phyloP scores from a whole-genome alignment of 257 asterid genomes.

The Solanum ossicruentum region DNA sequence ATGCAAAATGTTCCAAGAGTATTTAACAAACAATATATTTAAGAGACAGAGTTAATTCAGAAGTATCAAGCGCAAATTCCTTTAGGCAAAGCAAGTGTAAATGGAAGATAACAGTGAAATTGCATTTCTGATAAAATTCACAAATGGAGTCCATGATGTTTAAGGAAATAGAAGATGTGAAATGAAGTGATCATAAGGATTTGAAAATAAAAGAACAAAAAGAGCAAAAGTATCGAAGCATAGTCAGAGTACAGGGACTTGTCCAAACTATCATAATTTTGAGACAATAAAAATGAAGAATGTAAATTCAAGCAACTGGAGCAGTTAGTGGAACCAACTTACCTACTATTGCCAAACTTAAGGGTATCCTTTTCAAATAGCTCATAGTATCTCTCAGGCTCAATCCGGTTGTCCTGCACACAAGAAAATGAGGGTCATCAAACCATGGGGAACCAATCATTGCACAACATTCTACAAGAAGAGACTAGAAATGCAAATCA shows the following conservation, averaged over 20 bases:
- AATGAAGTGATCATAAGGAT: neutral
- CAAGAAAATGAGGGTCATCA: neutral
- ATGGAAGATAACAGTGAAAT: neutral
- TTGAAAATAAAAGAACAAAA: neutral
- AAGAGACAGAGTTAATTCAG: neutral
- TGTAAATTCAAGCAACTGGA: neutral
- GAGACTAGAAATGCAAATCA: neutral
- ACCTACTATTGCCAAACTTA: conserved; percentile 98
- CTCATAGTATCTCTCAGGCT: conserved; percentile 80
- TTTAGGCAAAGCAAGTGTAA: neutral
- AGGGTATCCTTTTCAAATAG: conserved; percentile 78
- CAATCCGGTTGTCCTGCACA: conserved; percentile 65
- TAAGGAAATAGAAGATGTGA: neutral
- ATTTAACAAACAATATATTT: neutral
- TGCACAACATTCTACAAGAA: neutral
- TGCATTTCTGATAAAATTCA: neutral
- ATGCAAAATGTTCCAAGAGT: neutral
- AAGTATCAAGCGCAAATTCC: neutral
- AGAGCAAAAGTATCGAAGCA: neutral
- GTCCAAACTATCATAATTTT: neutral
- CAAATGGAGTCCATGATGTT: neutral
- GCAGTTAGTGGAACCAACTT: conserved; percentile 2
- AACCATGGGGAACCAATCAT: neutral
- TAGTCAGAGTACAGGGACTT: neutral
- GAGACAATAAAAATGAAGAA: neutral